These are phyloP conservation scores for Candida multigemmis DNA, from an alignment of 805 yeast species.

Conservation along the genomic window DNA sequence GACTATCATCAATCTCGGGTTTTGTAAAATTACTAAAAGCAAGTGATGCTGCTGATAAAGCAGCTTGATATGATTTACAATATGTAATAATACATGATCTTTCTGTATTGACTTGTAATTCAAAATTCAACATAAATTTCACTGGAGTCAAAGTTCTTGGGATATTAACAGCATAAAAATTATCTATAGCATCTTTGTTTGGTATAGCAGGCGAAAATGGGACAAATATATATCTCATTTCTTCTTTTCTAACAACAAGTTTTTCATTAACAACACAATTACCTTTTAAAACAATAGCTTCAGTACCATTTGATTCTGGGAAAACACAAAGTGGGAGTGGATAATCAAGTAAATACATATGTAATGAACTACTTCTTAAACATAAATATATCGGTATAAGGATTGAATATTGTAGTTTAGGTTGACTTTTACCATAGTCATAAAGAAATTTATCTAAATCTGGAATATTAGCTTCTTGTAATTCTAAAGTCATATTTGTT, in stretches of 20 bases:
- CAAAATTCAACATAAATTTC: slow-evolving; percentile 43
- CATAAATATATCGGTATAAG: slow-evolving; percentile 40
- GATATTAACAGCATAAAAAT: slow-evolving; percentile 47
- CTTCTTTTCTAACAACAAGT: slow-evolving; percentile 31
- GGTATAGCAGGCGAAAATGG: slow-evolving; percentile 49
- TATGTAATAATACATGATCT: slow-evolving; percentile 48
- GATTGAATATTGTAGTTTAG: slow-evolving; percentile 45
- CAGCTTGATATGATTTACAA: slow-evolving; percentile 58
- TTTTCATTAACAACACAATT: slow-evolving; percentile 54
- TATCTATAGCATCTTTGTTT: slow-evolving; percentile 21
- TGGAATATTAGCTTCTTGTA: slow-evolving; percentile 16
- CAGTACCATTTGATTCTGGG: slow-evolving; percentile 19
- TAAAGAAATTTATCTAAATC: slow-evolving; percentile 29
- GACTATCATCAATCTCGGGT: slow-evolving; percentile 35
- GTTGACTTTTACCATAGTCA: slow-evolving; percentile 39
- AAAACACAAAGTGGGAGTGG: slow-evolving; percentile 50
- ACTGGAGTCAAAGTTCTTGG: slow-evolving; percentile 59
- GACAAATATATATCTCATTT: slow-evolving; percentile 42
- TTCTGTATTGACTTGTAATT: slow-evolving; percentile 34
- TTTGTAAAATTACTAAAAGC: slow-evolving; percentile 38
- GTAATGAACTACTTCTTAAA: slow-evolving; percentile 34
- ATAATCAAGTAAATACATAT: slow-evolving; percentile 43
- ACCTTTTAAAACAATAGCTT: slow-evolving; percentile 23
- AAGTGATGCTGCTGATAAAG: slow-evolving; percentile 39
- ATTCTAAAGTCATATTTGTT: slow-evolving; percentile 17